Percentiles rank a stretch among this genome's conserved stretches.
These are phyloP conservation scores for Spatholobus suberectus DNA, from an alignment of 306 rosid species.

Conservation along the genomic window DNA sequence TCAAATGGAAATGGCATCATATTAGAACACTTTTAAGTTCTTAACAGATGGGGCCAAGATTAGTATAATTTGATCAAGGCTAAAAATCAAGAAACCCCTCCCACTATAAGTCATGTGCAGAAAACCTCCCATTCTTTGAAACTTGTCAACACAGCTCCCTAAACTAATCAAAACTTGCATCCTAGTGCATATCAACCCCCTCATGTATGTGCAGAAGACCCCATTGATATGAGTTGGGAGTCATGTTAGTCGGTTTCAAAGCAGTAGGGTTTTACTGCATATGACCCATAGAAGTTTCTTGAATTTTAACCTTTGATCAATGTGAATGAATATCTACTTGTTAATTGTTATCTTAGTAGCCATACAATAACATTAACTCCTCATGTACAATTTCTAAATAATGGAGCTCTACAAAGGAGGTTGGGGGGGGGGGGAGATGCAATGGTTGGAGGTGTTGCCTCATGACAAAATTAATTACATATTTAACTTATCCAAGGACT, in stretches of 20 bases:
- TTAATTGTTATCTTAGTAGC: background rate
- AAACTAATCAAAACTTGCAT: background rate
- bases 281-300: background rate
- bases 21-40: background rate
- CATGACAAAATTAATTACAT: no score
- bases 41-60: background rate
- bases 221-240: no score
- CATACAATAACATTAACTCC: background rate
- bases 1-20: conserved; percentile 28
- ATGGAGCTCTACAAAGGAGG: no score
- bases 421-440: no score
- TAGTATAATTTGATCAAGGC: background rate
- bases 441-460: no score
- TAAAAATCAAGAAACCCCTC: background rate
- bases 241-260: background rate
- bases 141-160: background rate
- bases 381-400: background rate
- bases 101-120: background rate
- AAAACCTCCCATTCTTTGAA: conserved; percentile 12
- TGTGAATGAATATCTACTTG: background rate
- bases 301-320: background rate
- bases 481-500: no score
- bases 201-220: no score
- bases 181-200: background rate
- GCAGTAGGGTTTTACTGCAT: background rate